Evolutionary conservation across 2,329 filamentous ascomycete species (phyloP).

Genomic region (Sordariomycetes sp.): DNA sequence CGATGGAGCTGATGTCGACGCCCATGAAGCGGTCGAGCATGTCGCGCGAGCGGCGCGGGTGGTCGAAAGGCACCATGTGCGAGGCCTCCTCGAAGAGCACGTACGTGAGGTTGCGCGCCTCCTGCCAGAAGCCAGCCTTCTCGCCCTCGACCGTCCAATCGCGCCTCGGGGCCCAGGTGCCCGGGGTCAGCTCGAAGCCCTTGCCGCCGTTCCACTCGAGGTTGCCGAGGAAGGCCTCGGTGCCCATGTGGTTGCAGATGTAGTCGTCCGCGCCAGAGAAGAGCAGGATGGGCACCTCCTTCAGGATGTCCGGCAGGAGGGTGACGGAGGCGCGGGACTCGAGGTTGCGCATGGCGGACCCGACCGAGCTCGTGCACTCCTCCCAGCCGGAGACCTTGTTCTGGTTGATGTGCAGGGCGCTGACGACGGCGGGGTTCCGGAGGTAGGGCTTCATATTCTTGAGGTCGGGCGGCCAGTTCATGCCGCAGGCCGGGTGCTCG

Average conservation of each 20-base stretch:
- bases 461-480: slow-evolving; percentile 96
- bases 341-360: slow-evolving; percentile 55
- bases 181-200: slow-evolving; percentile 80
- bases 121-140: slow-evolving; percentile 82
- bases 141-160: slow-evolving; percentile 93
- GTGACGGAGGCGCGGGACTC: slow-evolving; percentile 64
- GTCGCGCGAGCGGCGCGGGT: slow-evolving; percentile 73
- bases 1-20: slow-evolving; percentile 83
- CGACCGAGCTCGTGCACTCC: slow-evolving; percentile 78
- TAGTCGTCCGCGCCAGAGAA: slow-evolving; percentile 92
- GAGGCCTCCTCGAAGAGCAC: slow-evolving; percentile 91
- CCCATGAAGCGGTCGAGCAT: slow-evolving; percentile 97
- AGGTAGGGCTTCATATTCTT: slow-evolving; percentile 70
- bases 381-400: slow-evolving; percentile 83
- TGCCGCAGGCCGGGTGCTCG: slow-evolving; percentile 73
- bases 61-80: slow-evolving; percentile 97
- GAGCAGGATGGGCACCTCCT: slow-evolving; percentile 67
- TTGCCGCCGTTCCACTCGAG: slow-evolving; percentile 87
- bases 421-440: slow-evolving; percentile 64
- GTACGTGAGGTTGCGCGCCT: slow-evolving; percentile 91
- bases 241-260: slow-evolving; percentile 95
- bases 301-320: slow-evolving; percentile 68
- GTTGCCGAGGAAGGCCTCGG: slow-evolving; percentile 80
- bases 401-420: slow-evolving; percentile 71
- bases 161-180: slow-evolving; percentile 81